phyloP scores from a whole-genome alignment of 306 rosid genomes.

The Luffa aegyptiaca region DNA sequence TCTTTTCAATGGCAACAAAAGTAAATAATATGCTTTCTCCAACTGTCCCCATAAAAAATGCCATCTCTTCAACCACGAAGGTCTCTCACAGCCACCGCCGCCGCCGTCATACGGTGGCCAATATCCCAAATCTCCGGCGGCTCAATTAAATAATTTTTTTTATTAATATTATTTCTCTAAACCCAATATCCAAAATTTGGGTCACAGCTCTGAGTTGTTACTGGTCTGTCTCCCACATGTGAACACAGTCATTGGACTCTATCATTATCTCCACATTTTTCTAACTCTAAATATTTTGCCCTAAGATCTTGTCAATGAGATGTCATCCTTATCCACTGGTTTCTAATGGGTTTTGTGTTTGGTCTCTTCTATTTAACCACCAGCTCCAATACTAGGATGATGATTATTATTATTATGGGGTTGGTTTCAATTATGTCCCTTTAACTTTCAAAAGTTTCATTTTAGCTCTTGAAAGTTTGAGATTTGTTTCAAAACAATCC shows the following conservation, averaged over 20 bases:
- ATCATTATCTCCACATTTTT: neutral
- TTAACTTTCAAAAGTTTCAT: too few species aligned
- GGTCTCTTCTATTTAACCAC: neutral
- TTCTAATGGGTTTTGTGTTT: neutral
- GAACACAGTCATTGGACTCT: neutral
- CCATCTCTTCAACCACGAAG: neutral
- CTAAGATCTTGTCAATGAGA: neutral
- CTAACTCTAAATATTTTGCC: neutral
- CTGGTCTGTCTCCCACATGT: constrained; percentile 3
- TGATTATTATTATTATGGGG: too few species aligned
- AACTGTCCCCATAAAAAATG: neutral
- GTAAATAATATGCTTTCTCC: neutral
- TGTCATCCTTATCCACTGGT: neutral
- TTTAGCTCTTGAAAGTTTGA: too few species aligned
- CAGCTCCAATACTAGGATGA: neutral
- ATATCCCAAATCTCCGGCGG: neutral
- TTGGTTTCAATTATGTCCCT: too few species aligned
- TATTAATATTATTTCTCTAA: too few species aligned
- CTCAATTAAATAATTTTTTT: neutral
- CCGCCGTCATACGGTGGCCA: neutral
- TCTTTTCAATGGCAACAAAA: neutral
- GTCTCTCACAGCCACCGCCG: neutral
- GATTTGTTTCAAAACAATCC: too few species aligned
- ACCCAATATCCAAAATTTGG: neutral
- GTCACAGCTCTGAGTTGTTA: neutral